phyloP scores from a whole-genome alignment of 768 basidiomycete species.

The Lactifluus volemus region DNA sequence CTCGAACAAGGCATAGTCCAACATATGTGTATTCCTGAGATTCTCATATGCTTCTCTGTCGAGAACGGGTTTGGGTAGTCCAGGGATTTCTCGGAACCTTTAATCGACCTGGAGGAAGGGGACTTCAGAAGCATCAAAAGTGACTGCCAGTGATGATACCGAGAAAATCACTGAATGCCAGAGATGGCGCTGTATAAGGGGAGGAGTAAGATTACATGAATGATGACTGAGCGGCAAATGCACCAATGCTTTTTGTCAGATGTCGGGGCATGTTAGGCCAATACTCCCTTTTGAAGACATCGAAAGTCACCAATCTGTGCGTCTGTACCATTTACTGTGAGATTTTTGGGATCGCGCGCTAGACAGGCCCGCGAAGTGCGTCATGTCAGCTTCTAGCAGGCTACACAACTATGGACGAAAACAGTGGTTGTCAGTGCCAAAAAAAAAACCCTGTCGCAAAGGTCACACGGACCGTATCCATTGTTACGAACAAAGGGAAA shows the following conservation, averaged over 20 bases:
- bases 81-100: slow-evolving; percentile 54
- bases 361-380: no score
- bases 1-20: slow-evolving; percentile 34
- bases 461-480: slow-evolving; percentile 39
- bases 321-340: background rate
- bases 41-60: slow-evolving; percentile 2
- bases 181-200: slow-evolving; percentile 50
- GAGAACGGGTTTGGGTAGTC: slow-evolving; percentile 2
- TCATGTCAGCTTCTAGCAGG: slow-evolving; percentile 41
- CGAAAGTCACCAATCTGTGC: slow-evolving; percentile 33
- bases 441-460: background rate
- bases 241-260: slow-evolving; percentile 48
- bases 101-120: slow-evolving; percentile 42
- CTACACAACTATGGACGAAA: slow-evolving; percentile 35
- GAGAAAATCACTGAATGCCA: slow-evolving; percentile 59
- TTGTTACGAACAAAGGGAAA: slow-evolving; percentile 65
- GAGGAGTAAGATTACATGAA: background rate
- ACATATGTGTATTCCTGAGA: background rate
- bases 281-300: slow-evolving; percentile 40
- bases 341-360: background rate
- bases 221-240: background rate
- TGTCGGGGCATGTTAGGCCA: slow-evolving; percentile 60
- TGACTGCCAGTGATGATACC: slow-evolving; percentile 28
- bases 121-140: background rate
- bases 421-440: background rate